A percentile compares a stretch with the other conserved stretches of the same genome.
Conservation (phyloP, 2,329 filamentous ascomycete genomes). For the Pseudogymnoascus sp. region DNA sequence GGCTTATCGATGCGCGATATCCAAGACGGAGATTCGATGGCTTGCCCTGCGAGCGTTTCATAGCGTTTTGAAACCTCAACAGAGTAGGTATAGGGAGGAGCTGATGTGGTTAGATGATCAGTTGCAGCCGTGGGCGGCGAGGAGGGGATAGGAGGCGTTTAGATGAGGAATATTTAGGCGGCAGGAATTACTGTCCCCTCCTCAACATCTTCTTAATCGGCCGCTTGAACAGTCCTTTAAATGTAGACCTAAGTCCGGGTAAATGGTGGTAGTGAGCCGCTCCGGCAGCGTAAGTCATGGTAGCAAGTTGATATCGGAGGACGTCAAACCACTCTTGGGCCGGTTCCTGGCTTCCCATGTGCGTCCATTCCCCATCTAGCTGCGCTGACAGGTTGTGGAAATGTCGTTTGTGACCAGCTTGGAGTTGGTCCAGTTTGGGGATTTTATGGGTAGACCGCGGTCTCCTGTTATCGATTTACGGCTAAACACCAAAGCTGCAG, state of each 20-base stretch:
- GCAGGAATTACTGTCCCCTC: conserved; percentile 15
- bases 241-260: conserved; percentile 30
- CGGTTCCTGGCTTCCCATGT: conserved; percentile 32
- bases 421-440: conserved; percentile 19
- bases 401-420: conserved; percentile 33
- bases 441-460: background rate
- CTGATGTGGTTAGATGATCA: conserved; percentile 61
- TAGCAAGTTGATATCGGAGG: conserved; percentile 18
- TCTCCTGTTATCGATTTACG: no score
- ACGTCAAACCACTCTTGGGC: conserved; percentile 31
- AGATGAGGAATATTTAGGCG: no score
- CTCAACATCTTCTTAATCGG: conserved; percentile 38
- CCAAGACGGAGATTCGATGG: conserved; percentile 4
- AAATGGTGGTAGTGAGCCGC: conserved; percentile 35
- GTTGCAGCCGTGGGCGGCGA: conserved; percentile 20
- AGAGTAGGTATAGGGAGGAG: conserved; percentile 59
- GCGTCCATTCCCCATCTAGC: conserved; percentile 26
- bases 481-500: no score
- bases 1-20: background rate
- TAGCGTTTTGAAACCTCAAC: conserved; percentile 60
- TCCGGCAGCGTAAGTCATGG: conserved; percentile 34
- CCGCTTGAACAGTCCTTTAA: conserved; percentile 30
- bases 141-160: background rate
- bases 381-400: conserved; percentile 31
- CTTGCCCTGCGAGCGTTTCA: conserved; percentile 65